A percentile compares a stretch with the other conserved stretches of the same genome.
These are phyloP conservation scores for Zalerion maritima DNA, from an alignment of 495 filamentous ascomycete species.

Conservation along the genomic window DNA sequence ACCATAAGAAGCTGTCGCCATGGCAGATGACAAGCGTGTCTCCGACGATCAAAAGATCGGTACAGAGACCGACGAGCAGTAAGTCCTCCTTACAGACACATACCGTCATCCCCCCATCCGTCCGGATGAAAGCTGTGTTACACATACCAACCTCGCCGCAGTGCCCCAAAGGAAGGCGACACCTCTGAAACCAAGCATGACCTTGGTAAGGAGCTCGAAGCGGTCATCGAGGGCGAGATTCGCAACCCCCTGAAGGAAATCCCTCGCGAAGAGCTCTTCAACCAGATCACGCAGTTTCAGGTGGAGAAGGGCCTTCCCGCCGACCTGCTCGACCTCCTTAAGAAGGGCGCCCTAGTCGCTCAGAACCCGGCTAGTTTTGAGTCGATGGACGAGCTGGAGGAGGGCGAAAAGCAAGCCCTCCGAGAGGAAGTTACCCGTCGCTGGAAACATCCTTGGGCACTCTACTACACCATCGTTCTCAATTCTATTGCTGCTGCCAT, in stretches of 20 bases:
- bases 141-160: too few relatives aligned
- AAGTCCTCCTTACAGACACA: too few relatives aligned
- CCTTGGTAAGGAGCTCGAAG: too few relatives aligned
- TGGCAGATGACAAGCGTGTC: too few relatives aligned
- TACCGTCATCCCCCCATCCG: too few relatives aligned
- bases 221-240: too few relatives aligned
- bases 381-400: conserved; percentile 39
- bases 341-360: conserved; percentile 50
- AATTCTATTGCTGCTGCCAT: conserved; percentile 59
- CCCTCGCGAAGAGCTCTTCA: conserved; percentile 32
- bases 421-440: conserved; percentile 43
- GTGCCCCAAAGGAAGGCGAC: too few relatives aligned
- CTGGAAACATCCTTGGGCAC: conserved; percentile 46
- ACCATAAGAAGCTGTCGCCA: too few relatives aligned
- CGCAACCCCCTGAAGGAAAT: conserved; percentile 48
- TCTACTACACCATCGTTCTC: conserved; percentile 57
- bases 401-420: conserved; percentile 37
- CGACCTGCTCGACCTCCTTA: conserved; percentile 33
- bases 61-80: too few relatives aligned
- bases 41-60: too few relatives aligned
- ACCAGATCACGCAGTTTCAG: conserved; percentile 42
- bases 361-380: conserved; percentile 43
- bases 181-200: too few relatives aligned
- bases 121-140: too few relatives aligned
- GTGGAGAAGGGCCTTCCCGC: conserved; percentile 16